Evolutionary conservation across 2,329 filamentous ascomycete genomes (phyloP).

Genomic region (Diaporthe eres): DNA sequence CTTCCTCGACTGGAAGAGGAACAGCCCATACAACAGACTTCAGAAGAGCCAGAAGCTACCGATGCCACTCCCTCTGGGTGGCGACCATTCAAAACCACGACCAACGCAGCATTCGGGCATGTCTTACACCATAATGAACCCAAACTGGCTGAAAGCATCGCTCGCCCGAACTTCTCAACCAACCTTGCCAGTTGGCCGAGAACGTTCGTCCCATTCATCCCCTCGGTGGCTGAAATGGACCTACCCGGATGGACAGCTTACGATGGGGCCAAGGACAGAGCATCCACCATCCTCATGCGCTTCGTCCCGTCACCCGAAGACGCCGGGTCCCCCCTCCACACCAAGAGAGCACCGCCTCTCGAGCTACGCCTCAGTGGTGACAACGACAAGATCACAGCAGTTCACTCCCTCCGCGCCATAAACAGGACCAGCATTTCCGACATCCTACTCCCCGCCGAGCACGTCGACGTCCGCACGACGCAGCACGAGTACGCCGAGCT

Average conservation of each 20-base stretch:
- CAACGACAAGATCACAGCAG: conserved; percentile 51
- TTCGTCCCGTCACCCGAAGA: conserved; percentile 56
- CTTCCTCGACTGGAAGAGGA: conserved; percentile 13
- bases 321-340: conserved; percentile 27
- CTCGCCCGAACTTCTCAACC: conserved; percentile 37
- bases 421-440: conserved; percentile 56
- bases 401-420: conserved; percentile 56
- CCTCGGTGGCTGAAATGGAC: conserved; percentile 62
- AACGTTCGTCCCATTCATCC: conserved; percentile 61
- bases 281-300: conserved; percentile 59
- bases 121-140: conserved; percentile 56
- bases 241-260: conserved; percentile 52
- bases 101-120: conserved; percentile 64
- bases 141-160: conserved; percentile 42
- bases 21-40: background rate
- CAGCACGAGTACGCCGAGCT: conserved; percentile 55
- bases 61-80: conserved; percentile 38
- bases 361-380: conserved; percentile 53
- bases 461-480: conserved; percentile 64
- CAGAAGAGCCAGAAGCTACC: background rate
- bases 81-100: conserved; percentile 38
- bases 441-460: conserved; percentile 60
- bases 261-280: conserved; percentile 43
- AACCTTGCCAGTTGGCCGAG: conserved; percentile 46
- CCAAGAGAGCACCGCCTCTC: conserved; percentile 48